A percentile compares a stretch with the other conserved stretches of the same genome.
These are phyloP conservation scores for Mycena olivaceomarginata DNA, from an alignment of 768 basidiomycete species.

Conservation along the genomic window DNA sequence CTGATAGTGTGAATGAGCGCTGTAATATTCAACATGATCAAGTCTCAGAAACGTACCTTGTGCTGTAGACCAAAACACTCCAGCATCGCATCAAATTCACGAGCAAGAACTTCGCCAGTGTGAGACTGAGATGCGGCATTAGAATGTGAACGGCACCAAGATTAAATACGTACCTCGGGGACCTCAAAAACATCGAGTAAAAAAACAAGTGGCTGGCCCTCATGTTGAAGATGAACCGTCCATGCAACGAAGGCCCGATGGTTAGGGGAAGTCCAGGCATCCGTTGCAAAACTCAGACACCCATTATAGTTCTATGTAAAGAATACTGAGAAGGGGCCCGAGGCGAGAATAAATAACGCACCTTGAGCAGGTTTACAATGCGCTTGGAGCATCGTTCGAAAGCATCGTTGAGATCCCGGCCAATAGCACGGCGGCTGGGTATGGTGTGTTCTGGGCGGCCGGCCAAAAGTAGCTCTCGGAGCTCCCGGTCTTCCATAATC, in stretches of 20 bases:
- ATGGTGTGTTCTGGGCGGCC: slow-evolving; percentile 57
- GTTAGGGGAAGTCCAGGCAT: not conserved
- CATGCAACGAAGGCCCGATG: not conserved
- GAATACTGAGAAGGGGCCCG: too few species aligned
- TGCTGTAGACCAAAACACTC: too few species aligned
- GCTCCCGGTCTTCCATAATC: slow-evolving; percentile 56
- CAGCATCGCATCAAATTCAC: not conserved
- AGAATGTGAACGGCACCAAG: not conserved
- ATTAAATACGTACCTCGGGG: not conserved
- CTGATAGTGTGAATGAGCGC: not conserved
- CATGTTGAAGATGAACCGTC: not conserved
- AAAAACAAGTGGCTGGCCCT: not conserved
- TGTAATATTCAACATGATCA: too few species aligned
- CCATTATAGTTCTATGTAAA: not conserved
- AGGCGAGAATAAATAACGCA: too few species aligned
- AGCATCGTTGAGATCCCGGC: not conserved
- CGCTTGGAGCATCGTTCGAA: not conserved
- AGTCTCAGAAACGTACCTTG: too few species aligned
- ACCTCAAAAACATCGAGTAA: not conserved
- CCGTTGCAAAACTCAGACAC: not conserved
- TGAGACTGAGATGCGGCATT: not conserved
- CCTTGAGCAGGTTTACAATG: not conserved
- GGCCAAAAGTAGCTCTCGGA: slow-evolving; percentile 56
- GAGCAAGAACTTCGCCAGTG: not conserved
- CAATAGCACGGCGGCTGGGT: slow-evolving; percentile 46